Evolutionary conservation across 768 basidiomycete species (phyloP), one percentile per base, ranked within the genome.

Genomic region (Asterophora parasitica): DNA sequence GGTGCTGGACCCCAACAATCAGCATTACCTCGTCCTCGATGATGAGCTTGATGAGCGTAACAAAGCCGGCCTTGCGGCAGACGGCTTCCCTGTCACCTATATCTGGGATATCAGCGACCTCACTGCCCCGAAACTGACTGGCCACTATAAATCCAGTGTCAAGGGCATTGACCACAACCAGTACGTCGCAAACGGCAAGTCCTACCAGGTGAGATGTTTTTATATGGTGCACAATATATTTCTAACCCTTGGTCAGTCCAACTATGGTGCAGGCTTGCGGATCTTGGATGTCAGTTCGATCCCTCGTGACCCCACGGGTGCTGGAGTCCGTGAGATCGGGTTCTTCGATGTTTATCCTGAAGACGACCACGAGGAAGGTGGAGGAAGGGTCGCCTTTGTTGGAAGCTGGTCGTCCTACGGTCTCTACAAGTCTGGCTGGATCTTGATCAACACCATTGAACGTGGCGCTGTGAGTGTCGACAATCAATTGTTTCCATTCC

Each of bases 81-180:
- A 64, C 47, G 46, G 53, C 30, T 48, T 52, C 38, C 56, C 58
- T 5, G 59, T 60, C 38, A 62, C 65, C 4, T 63, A 62, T 50
- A 63, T 66, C 44, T 66, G 65, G 65, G 60, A 66, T 44, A 60
- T 66, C 51, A 49, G 51, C 23, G 38, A 60, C 45, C 61, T 64
- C 45, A 43, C 48, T n/a, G 41, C 54, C 26, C 65, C 63, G 15
- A 52, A 56, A 19, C 52, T 61, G 31, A 59, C 65, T 12, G 65
- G 65, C 4, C 56, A 56, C 44, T 64, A 61, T 58, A 61, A 57
- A 44, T 55, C 55, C 15, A 51, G 52, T 20, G 53, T 51, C 32
- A 52, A 57, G 48, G 52, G 58, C 44, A 64, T 64, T 47, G 63
- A 64, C 52, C 63, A 63, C 41, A 61, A 63, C 33, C 60, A 61